phyloP scores from a whole-genome alignment of 2,329 filamentous ascomycete species.

The Plenodomus biglobosus region DNA sequence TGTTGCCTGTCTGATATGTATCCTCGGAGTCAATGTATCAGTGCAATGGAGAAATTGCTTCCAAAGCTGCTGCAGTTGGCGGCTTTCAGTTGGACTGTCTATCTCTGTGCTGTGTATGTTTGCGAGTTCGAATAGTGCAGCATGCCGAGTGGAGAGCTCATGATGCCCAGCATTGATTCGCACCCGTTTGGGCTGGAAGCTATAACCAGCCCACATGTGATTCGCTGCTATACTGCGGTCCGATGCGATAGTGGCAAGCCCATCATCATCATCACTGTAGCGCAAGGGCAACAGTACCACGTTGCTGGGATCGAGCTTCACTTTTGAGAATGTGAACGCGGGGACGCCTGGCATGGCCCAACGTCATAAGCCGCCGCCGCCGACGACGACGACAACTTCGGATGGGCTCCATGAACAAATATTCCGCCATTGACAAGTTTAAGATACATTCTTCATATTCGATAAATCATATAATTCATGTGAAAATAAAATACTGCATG shows the following conservation, averaged over 20 bases:
- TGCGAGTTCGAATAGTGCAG: background rate
- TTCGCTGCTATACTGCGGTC: constrained; percentile 21
- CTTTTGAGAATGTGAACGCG: background rate
- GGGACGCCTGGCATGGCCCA: background rate
- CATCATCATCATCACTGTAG: constrained; percentile 14
- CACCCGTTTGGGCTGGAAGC: constrained; percentile 17
- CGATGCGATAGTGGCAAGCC: constrained; percentile 13
- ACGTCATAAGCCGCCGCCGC: too few species aligned
- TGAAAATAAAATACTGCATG: background rate
- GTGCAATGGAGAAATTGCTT: background rate
- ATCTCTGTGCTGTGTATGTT: too few species aligned
- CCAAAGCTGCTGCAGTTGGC: background rate
- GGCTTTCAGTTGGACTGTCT: background rate
- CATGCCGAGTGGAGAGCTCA: constrained; percentile 21
- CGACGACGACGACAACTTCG: too few species aligned
- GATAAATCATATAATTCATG: background rate
- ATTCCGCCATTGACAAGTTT: too few species aligned
- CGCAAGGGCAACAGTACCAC: background rate
- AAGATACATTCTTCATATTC: background rate
- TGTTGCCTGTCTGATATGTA: too few species aligned
- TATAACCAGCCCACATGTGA: constrained; percentile 21
- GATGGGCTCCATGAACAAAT: too few species aligned
- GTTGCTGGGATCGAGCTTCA: background rate
- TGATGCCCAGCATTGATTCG: constrained; percentile 14
- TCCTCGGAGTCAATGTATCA: too few species aligned